Conservation (phyloP, 2,329 filamentous ascomycete species). For the Aspergillus floridensis region DNA sequence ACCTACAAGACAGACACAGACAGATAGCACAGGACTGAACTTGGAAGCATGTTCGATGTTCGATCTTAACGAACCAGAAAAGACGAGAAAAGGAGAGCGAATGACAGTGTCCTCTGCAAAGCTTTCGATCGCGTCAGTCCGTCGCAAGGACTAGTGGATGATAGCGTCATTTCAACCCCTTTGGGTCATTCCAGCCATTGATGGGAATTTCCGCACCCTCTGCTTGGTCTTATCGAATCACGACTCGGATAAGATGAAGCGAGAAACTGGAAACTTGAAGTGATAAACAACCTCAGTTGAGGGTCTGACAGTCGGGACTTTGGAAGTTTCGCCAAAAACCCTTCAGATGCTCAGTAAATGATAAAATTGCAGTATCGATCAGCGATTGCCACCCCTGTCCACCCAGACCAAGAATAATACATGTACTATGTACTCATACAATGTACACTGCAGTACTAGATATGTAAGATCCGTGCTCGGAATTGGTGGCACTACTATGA, state of each 20-base stretch:
- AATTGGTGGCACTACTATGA: not conserved
- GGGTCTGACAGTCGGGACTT: no score
- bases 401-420: no score
- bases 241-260: not conserved
- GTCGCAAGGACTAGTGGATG: not conserved
- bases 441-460: no score
- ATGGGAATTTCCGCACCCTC: not conserved
- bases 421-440: no score
- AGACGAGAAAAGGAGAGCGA: not conserved
- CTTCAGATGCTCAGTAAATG: no score
- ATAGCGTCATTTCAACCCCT: constrained; percentile 1
- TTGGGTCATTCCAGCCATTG: not conserved
- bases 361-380: no score
- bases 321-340: no score
- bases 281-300: no score
- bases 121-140: not conserved
- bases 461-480: not conserved
- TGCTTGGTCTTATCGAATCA: not conserved
- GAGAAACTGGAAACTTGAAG: no score
- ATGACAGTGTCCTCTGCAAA: not conserved
- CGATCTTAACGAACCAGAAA: not conserved
- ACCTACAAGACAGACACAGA: no score
- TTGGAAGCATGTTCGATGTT: not conserved
- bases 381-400: no score
- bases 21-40: no score